phyloP scores from a whole-genome alignment of 345 rosid species.

The Geranium rotundifolium region DNA sequence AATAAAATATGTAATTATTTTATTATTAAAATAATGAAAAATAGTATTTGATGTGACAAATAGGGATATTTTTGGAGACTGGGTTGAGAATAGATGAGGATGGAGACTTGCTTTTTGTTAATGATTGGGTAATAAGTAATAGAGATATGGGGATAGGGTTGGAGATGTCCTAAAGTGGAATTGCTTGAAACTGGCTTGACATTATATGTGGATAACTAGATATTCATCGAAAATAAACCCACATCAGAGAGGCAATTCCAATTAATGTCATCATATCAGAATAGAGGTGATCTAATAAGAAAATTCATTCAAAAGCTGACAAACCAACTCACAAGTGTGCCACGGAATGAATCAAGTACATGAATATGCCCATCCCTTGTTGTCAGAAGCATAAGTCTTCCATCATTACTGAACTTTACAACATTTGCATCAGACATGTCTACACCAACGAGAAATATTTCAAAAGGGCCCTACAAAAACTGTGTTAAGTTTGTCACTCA shows the following conservation, averaged over 20 bases:
- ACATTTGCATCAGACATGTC: slow-evolving; percentile 79
- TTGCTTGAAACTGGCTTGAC: slow-evolving; percentile 75
- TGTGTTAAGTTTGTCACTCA: no score
- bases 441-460: slow-evolving; percentile 75
- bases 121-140: no score
- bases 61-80: no score
- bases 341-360: slow-evolving; percentile 71
- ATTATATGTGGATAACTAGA: slow-evolving; percentile 66
- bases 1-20: no score
- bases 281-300: no score
- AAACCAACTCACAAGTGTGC: slow-evolving; percentile 34
- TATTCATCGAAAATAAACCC: slow-evolving; percentile 4
- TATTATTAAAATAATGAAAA: no score
- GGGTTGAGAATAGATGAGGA: no score
- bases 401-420: slow-evolving; percentile 81
- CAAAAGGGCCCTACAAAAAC: slow-evolving; percentile 64
- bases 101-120: no score
- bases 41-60: no score
- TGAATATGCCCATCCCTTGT: slow-evolving; percentile 84
- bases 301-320: no score
- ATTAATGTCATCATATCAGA: no score
- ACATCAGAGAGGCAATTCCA: not conserved
- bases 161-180: slow-evolving; percentile 86
- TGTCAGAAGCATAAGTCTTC: slow-evolving; percentile 88
- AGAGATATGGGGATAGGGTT: no score